Evolutionary conservation across 1,284 basidiomycete genomes (phyloP).

Genomic region (Sparassis latifolia): DNA sequence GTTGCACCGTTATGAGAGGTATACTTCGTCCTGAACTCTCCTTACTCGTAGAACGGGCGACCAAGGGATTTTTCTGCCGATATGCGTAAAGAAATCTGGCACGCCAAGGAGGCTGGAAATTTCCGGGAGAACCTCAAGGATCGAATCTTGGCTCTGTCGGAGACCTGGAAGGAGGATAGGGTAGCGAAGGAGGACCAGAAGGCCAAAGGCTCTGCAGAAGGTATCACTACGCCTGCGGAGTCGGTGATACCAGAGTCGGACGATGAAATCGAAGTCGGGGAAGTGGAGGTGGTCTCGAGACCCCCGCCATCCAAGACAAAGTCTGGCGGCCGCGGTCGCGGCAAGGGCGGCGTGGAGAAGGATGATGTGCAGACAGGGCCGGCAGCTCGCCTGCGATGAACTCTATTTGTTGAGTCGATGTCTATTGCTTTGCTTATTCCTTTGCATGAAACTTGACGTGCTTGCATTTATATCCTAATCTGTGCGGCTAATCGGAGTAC

Average conservation of each 20-base stretch:
- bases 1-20: conserved; percentile 7
- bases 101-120: conserved; percentile 27
- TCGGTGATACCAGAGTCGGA: conserved; percentile 39
- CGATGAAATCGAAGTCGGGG: conserved; percentile 39
- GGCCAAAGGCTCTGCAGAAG: conserved; percentile 7
- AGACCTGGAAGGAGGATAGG: conserved; percentile 35
- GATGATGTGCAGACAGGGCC: too few species aligned
- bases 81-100: conserved; percentile 43
- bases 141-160: conserved; percentile 32
- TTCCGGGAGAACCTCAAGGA: conserved; percentile 30
- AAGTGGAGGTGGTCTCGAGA: conserved; percentile 5
- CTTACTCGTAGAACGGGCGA: conserved; percentile 21
- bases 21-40: conserved; percentile 1
- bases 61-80: conserved; percentile 16
- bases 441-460: too few species aligned
- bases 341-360: not conserved
- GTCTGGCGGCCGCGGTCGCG: not conserved
- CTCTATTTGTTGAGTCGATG: too few species aligned
- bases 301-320: not conserved
- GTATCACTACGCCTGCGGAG: conserved; percentile 22
- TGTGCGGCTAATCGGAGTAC: too few species aligned
- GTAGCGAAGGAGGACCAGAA: conserved; percentile 24
- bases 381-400: too few species aligned
- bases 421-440: too few species aligned
- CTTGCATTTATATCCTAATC: too few species aligned